Evolutionary conservation across 148 eudicot genomes (phyloP).

Genomic region (Rhododendron molle): DNA sequence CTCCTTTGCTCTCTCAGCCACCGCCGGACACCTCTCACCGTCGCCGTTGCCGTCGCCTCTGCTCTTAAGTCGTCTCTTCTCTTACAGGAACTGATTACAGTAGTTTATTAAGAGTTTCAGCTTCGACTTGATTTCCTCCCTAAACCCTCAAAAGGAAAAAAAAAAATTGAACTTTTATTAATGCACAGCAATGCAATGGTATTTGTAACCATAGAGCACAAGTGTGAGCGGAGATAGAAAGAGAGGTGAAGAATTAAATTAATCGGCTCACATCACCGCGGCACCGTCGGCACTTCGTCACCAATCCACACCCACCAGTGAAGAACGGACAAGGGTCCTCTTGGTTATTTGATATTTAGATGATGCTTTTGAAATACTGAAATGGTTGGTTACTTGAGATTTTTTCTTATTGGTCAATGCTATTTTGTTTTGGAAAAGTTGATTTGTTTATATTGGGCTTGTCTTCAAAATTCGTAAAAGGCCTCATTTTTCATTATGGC

Average conservation of each 20-base stretch:
- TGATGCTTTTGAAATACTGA: too few relatives aligned
- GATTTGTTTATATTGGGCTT: too few relatives aligned
- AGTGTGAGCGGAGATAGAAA: not conserved
- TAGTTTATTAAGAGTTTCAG: not conserved
- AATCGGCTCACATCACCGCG: too few relatives aligned
- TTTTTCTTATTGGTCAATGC: too few relatives aligned
- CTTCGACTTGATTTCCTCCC: not conserved
- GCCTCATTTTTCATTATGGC: too few relatives aligned
- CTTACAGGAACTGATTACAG: not conserved
- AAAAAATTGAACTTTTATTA: not conserved
- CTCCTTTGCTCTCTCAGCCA: not conserved
- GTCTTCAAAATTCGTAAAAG: too few relatives aligned
- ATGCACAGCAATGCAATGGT: not conserved
- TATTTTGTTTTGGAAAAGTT: too few relatives aligned
- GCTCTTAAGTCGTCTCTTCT: not conserved
- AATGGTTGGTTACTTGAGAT: too few relatives aligned
- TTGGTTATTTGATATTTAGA: too few relatives aligned
- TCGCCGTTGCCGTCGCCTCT: not conserved
- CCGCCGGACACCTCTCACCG: not conserved
- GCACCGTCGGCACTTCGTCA: too few relatives aligned
- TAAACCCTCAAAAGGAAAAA: not conserved
- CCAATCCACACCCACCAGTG: too few relatives aligned
- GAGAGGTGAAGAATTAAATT: not conserved
- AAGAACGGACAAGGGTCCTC: too few relatives aligned
- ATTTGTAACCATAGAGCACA: not conserved